phyloP scores from a whole-genome alignment of 768 basidiomycete genomes.

The Gautieria morchelliformis region DNA sequence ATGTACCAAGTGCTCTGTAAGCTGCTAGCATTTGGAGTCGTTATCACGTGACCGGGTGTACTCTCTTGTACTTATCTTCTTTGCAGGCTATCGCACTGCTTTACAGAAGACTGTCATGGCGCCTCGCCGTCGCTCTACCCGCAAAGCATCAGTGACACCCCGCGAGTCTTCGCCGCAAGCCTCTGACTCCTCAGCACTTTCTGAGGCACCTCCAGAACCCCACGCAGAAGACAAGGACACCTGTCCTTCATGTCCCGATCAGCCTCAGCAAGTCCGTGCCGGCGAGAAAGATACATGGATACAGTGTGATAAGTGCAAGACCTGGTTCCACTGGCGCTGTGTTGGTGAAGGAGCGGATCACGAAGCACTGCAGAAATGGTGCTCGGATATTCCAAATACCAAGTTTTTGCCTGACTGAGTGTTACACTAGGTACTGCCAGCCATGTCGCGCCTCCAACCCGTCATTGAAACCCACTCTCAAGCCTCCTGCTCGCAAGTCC shows the following conservation, averaged over 20 bases:
- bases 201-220: slow-evolving; percentile 2
- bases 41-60: too few relatives aligned
- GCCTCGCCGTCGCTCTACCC: slow-evolving; percentile 1
- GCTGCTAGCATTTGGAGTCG: too few relatives aligned
- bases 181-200: slow-evolving; percentile 6
- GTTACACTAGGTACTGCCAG: slow-evolving; percentile 53
- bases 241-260: slow-evolving; percentile 46
- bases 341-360: slow-evolving; percentile 57
- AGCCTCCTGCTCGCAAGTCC: slow-evolving; percentile 74
- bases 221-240: slow-evolving; percentile 13
- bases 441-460: slow-evolving; percentile 52
- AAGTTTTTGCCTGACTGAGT: slow-evolving; percentile 10
- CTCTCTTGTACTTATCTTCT: too few relatives aligned
- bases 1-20: too few relatives aligned
- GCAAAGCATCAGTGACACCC: neutral
- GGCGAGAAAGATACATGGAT: slow-evolving; percentile 72
- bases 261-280: slow-evolving; percentile 22
- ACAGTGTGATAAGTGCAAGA: slow-evolving; percentile 70
- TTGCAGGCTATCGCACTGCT: too few relatives aligned
- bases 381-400: slow-evolving; percentile 18
- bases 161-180: slow-evolving; percentile 4
- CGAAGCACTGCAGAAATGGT: slow-evolving; percentile 73
- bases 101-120: neutral
- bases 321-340: slow-evolving; percentile 81
- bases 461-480: slow-evolving; percentile 57